phyloP scores from a whole-genome alignment of 768 basidiomycete species.

The Hygrophoropsis aurantiaca region DNA sequence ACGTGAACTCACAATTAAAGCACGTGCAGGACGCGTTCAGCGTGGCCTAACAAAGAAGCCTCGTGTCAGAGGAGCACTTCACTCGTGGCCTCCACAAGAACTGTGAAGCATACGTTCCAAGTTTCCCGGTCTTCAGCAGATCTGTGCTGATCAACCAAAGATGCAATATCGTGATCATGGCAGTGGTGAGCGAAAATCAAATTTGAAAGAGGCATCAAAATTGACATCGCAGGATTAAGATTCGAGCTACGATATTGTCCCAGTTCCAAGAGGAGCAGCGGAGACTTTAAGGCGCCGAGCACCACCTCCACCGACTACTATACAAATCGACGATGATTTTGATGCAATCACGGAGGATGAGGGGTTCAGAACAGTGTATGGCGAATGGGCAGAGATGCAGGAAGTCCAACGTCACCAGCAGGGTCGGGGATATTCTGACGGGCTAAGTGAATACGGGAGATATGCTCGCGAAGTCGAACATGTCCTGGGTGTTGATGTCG shows the following conservation, averaged over 20 bases:
- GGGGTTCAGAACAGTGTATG: constrained; percentile 27
- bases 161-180: constrained; percentile 25
- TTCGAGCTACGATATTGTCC: constrained; percentile 32
- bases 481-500: constrained; percentile 16
- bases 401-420: constrained; percentile 28
- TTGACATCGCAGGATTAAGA: no score
- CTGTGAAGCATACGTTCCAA: constrained; percentile 14
- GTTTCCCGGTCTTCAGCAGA: not conserved
- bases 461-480: constrained; percentile 33
- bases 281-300: constrained; percentile 12
- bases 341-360: constrained; percentile 27
- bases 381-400: constrained; percentile 29
- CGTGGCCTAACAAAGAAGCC: constrained; percentile 26
- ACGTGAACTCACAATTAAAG: not conserved
- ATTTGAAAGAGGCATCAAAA: not conserved
- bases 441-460: constrained; percentile 34
- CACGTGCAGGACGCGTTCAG: constrained; percentile 9
- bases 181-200: constrained; percentile 22
- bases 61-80: constrained; percentile 17
- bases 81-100: not conserved
- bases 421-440: constrained; percentile 26
- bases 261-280: constrained; percentile 10
- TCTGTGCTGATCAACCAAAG: not conserved
- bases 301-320: constrained; percentile 29
- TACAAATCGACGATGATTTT: constrained; percentile 31